Conservation (phyloP, 2,329 filamentous ascomycete species). For the Dothidotthia symphoricarpi region DNA sequence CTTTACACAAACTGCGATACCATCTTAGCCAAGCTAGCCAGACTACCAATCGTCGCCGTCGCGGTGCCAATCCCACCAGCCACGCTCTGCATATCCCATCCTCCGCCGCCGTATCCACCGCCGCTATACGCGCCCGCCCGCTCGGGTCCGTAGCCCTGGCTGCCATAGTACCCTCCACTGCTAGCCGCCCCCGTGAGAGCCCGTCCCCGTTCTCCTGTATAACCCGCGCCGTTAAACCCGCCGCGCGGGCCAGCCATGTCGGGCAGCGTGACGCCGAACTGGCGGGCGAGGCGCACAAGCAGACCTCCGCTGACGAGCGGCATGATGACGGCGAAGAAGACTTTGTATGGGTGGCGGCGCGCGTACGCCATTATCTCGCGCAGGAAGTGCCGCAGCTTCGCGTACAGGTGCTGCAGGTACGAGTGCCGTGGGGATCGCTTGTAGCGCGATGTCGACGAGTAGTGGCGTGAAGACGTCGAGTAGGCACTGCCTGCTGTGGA, state of each 20-base stretch:
- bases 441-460: slow-evolving; percentile 68
- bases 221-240: slow-evolving; percentile 19
- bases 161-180: slow-evolving; percentile 49
- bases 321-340: slow-evolving; percentile 86
- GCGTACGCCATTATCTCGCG: slow-evolving; percentile 80
- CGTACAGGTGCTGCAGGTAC: slow-evolving; percentile 71
- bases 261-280: slow-evolving; percentile 78
- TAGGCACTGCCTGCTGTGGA: slow-evolving; percentile 27
- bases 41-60: slow-evolving; percentile 46
- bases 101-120: slow-evolving; percentile 27
- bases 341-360: slow-evolving; percentile 79
- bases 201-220: too few species aligned
- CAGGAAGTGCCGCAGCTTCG: slow-evolving; percentile 74
- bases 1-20: slow-evolving; percentile 48
- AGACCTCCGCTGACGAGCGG: slow-evolving; percentile 83
- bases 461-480: slow-evolving; percentile 32
- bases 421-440: slow-evolving; percentile 73
- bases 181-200: too few species aligned
- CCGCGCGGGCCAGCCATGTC: slow-evolving; percentile 37
- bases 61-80: slow-evolving; percentile 17
- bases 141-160: slow-evolving; percentile 43
- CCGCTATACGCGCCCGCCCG: slow-evolving; percentile 31
- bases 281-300: slow-evolving; percentile 70
- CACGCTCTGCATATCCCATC: slow-evolving; percentile 32
- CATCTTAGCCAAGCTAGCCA: slow-evolving; percentile 52